Evolutionary conservation across 2,329 filamentous ascomycete species (phyloP).

Genomic region (Cadophora sp.): DNA sequence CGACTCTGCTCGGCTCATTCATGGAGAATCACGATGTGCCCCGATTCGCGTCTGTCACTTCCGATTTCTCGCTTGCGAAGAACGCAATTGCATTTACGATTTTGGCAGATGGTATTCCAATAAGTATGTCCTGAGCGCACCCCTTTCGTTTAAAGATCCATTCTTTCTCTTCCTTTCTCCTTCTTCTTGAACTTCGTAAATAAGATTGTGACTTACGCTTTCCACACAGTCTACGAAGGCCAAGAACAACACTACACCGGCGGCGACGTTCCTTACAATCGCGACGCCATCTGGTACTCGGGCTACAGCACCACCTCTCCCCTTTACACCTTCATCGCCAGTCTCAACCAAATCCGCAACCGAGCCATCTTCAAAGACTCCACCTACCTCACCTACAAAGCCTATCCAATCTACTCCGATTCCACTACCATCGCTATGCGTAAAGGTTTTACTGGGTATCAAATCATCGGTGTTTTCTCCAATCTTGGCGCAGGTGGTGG

Average conservation of each 20-base stretch:
- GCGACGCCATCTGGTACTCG: slow-evolving; percentile 53
- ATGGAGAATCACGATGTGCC: slow-evolving; percentile 46
- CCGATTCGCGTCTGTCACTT: slow-evolving; percentile 37
- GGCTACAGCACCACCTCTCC: slow-evolving; percentile 47
- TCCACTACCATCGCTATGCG: slow-evolving; percentile 38
- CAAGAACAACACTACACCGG: slow-evolving; percentile 58
- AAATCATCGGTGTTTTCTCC: slow-evolving; percentile 47
- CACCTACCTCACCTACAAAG: slow-evolving; percentile 39
- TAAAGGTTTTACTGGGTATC: slow-evolving; percentile 35
- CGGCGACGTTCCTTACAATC: slow-evolving; percentile 47
- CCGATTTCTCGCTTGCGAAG: slow-evolving; percentile 45
- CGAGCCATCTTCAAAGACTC: slow-evolving; percentile 37
- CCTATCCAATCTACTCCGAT: slow-evolving; percentile 39
- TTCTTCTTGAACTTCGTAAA: not conserved
- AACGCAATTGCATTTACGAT: slow-evolving; percentile 58
- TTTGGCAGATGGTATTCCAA: slow-evolving; percentile 57
- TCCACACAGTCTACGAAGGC: slow-evolving; percentile 53
- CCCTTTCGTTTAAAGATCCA: not conserved
- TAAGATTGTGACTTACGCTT: not conserved
- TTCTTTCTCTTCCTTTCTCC: no score
- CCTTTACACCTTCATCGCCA: slow-evolving; percentile 49
- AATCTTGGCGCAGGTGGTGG: slow-evolving; percentile 48
- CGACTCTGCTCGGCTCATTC: slow-evolving; percentile 50
- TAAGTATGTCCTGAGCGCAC: slow-evolving; percentile 39
- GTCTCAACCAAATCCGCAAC: slow-evolving; percentile 39